Base-by-base conservation (phyloP, 257 asterid species). In the Misopates orontium region DNA sequence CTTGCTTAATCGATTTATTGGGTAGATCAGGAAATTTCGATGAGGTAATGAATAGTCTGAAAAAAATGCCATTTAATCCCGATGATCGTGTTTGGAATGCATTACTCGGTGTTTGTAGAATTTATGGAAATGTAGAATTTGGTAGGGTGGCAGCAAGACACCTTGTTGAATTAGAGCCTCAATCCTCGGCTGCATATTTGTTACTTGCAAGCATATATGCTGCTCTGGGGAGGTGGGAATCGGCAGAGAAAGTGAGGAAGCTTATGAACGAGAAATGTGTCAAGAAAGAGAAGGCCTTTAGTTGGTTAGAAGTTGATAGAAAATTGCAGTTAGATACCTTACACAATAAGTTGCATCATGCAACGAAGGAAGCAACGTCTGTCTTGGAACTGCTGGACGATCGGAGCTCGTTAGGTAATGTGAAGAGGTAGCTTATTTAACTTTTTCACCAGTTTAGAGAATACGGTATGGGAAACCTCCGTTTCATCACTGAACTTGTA, bases 221-320 rank as follows among this genome's bases (percentile, higher is more conserved):
- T 62, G 72, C 83, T 60, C 78, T 81, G 25, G 90, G 90, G 63
- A 84, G 76, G 70, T 84, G 87, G 90, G 87, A 86, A 57, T 73
- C 72, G 47, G 82, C 78, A 14, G 77, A 69, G 77, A 81, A 79
- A 68, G 78, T 86, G 72, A 74, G 87, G 42, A 75, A 68, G 67
- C 60, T 79, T 53, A 77, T 82, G 88, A 69, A 62, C 12, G 64
- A 60, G 75, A 71, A 72, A 68, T 13, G 59, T 22, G 62, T 71
- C 20, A 73, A 59, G 23, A 77, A 83, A 58, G 75, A 71, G 40
- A 49, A 56, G 56, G 83, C 79, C 9, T 44, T 78, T 73, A 81
- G 89, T 70, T 84, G 91, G 95, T 68, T 84, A 80, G 90, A 83
- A 56, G 64, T 82, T 47, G 86, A 89, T 52, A 60, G 57, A 51